Percentiles rank a stretch among this genome's conserved stretches.
Conservation (phyloP, 2,329 filamentous ascomycete genomes). For the Sporothrix protearum region DNA sequence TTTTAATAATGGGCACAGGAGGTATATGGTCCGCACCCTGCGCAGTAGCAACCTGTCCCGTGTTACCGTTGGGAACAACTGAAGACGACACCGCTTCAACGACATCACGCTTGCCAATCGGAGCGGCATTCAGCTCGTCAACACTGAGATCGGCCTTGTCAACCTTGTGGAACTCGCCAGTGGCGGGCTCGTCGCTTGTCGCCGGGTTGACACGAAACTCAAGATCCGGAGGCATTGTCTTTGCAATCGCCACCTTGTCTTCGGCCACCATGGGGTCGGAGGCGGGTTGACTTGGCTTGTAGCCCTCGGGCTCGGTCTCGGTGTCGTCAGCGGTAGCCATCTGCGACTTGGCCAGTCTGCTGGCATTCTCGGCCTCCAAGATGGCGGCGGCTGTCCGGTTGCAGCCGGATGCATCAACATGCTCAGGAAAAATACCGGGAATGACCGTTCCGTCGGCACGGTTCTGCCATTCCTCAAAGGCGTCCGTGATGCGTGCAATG, state of each 20-base stretch:
- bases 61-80: no score
- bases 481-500: constrained; percentile 78
- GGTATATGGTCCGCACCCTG: neutral
- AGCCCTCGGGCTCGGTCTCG: constrained; percentile 32
- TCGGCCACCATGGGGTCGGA: neutral
- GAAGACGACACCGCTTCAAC: neutral
- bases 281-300: constrained; percentile 27
- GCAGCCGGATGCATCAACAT: constrained; percentile 76
- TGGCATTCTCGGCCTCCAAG: constrained; percentile 32
- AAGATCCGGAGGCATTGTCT: constrained; percentile 29
- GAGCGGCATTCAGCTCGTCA: neutral
- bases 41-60: neutral
- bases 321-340: constrained; percentile 32
- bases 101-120: neutral
- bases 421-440: constrained; percentile 76
- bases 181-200: constrained; percentile 29
- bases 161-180: constrained; percentile 24
- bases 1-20: neutral
- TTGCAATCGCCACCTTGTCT: constrained; percentile 22
- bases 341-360: constrained; percentile 38
- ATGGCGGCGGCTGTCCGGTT: constrained; percentile 50
- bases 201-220: constrained; percentile 33
- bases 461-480: constrained; percentile 71
- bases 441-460: constrained; percentile 56
- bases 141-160: constrained; percentile 7